phyloP scores from a whole-genome alignment of 2,329 filamentous ascomycete species.

The Endoconidiophora polonica region DNA sequence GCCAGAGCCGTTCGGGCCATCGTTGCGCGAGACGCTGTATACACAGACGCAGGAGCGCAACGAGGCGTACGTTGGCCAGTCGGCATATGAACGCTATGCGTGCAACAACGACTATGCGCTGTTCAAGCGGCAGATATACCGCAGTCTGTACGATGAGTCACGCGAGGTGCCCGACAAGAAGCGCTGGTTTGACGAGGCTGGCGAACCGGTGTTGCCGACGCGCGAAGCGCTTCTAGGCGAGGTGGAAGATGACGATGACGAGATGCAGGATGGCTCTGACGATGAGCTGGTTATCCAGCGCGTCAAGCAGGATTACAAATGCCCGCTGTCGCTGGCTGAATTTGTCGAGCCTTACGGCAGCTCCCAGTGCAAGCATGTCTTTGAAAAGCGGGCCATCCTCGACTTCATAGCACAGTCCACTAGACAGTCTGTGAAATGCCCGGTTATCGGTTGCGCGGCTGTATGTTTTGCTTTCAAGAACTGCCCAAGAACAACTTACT shows the following conservation, averaged over 20 bases:
- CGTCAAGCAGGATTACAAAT: slow-evolving; percentile 48
- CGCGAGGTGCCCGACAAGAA: slow-evolving; percentile 35
- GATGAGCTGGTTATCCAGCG: slow-evolving; percentile 53
- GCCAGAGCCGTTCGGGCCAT: background rate
- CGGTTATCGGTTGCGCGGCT: slow-evolving; percentile 30
- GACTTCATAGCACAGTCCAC: slow-evolving; percentile 43
- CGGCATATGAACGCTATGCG: slow-evolving; percentile 31
- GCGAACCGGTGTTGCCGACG: slow-evolving; percentile 22
- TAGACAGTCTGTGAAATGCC: slow-evolving; percentile 6
- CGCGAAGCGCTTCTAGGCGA: slow-evolving; percentile 13
- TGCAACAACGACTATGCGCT: slow-evolving; percentile 40
- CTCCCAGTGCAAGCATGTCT: slow-evolving; percentile 52
- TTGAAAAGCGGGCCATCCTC: slow-evolving; percentile 48
- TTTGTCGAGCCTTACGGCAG: slow-evolving; percentile 53
- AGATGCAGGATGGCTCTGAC: slow-evolving; percentile 36
- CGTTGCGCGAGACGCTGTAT: background rate
- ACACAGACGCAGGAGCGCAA: background rate
- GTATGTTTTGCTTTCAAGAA: slow-evolving; percentile 21
- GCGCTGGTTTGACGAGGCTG: slow-evolving; percentile 35
- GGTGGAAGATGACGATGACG: slow-evolving; percentile 26
- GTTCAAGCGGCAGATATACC: slow-evolving; percentile 44
- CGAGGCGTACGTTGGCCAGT: slow-evolving; percentile 20
- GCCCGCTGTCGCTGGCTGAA: slow-evolving; percentile 47
- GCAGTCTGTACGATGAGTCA: slow-evolving; percentile 31
- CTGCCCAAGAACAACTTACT: background rate